These are phyloP conservation scores for Neobulgaria alba DNA, from an alignment of 2,329 filamentous ascomycete species.

Conservation along the genomic window DNA sequence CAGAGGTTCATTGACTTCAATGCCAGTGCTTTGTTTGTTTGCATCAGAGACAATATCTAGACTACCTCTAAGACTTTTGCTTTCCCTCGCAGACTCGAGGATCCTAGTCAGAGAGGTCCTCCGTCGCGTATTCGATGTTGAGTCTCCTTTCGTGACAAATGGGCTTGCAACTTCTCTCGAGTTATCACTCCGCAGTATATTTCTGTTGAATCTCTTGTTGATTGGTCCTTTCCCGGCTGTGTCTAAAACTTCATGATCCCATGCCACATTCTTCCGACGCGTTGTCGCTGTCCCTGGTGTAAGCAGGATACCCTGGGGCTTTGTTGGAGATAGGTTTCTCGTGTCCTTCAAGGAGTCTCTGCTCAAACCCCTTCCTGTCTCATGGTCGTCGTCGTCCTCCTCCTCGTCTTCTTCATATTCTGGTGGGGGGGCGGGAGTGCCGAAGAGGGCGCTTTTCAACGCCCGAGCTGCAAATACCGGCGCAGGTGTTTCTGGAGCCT, in stretches of 20 bases:
- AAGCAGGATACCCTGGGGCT: constrained; percentile 45
- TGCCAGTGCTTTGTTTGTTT: too few relatives aligned
- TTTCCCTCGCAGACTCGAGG: constrained; percentile 36
- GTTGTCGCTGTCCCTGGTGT: constrained; percentile 55
- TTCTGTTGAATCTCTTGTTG: constrained; percentile 23
- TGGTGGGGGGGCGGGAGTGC: constrained; percentile 41
- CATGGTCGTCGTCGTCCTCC: constrained; percentile 21
- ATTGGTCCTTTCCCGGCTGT: constrained; percentile 12
- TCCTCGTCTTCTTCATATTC: constrained; percentile 28
- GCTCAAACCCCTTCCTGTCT: constrained; percentile 3
- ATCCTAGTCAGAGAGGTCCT: constrained; percentile 39
- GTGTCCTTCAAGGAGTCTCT: constrained; percentile 21
- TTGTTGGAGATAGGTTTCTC: constrained; percentile 24
- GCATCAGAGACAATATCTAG: not conserved
- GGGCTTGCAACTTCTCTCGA: constrained; percentile 27
- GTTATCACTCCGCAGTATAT: too few relatives aligned
- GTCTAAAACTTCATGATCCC: constrained; percentile 44
- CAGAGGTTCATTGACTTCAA: not conserved
- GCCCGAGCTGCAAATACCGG: constrained; percentile 59
- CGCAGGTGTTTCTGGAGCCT: constrained; percentile 55
- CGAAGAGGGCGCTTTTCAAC: constrained; percentile 55
- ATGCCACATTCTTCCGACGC: constrained; percentile 57
- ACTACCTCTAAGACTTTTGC: constrained; percentile 8
- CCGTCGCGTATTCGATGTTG: constrained; percentile 20
- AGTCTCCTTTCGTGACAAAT: constrained; percentile 18